These are phyloP conservation scores for Drechslerella coelobrocha DNA, from an alignment of 2,329 filamentous ascomycete genomes.

Conservation along the genomic window DNA sequence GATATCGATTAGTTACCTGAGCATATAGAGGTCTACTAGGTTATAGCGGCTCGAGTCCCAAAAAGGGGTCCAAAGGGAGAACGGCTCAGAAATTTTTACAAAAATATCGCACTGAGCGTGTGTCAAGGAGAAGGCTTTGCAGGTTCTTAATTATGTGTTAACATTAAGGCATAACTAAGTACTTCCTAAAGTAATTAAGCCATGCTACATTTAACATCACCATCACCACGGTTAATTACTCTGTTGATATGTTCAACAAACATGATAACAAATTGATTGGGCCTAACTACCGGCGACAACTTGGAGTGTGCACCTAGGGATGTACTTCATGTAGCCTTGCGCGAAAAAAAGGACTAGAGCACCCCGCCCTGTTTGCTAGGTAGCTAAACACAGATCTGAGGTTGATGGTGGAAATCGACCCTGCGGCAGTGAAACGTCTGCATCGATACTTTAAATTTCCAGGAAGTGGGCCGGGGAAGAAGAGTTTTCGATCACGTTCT, in stretches of 20 bases:
- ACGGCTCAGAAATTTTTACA: background rate
- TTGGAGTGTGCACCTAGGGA: background rate
- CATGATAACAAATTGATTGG: background rate
- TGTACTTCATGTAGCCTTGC: background rate
- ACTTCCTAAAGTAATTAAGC: no score
- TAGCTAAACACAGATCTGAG: slow-evolving; percentile 22
- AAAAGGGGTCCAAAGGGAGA: background rate
- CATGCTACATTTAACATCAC: no score
- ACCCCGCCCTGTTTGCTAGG: slow-evolving; percentile 25
- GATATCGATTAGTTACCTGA: background rate
- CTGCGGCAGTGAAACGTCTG: slow-evolving; percentile 51
- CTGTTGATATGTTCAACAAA: no score
- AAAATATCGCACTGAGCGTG: slow-evolving; percentile 1
- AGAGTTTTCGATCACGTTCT: slow-evolving; percentile 24
- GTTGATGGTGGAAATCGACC: slow-evolving; percentile 26
- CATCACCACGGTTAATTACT: no score
- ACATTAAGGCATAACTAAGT: no score
- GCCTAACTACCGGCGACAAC: background rate
- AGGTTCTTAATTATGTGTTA: background rate
- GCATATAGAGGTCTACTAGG: background rate
- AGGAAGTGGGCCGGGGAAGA: slow-evolving; percentile 15
- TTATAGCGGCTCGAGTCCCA: background rate
- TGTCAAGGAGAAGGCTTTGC: background rate
- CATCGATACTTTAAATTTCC: slow-evolving; percentile 29
- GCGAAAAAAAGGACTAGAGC: background rate